Conservation (phyloP, 345 rosid genomes). For the Heritiera fomes region DNA sequence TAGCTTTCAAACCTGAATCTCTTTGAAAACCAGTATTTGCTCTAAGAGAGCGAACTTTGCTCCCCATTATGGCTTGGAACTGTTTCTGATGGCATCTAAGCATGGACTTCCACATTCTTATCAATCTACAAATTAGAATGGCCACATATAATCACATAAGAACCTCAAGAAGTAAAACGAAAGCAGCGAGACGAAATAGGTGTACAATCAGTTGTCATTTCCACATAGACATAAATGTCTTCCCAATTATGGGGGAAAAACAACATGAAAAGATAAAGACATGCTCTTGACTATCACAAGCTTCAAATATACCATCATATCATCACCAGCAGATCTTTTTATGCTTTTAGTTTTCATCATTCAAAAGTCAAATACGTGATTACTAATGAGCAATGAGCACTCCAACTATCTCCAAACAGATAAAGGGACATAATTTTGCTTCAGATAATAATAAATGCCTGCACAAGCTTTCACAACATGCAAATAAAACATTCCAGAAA, state of each 20-base stretch:
- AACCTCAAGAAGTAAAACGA: slow-evolving; percentile 7
- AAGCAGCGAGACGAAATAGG: neutral
- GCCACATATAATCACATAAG: slow-evolving; percentile 7
- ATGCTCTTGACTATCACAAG: neutral
- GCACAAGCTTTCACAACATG: neutral
- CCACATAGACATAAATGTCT: neutral
- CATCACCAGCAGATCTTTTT: neutral
- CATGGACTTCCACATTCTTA: slow-evolving; percentile 96
- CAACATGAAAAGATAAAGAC: neutral
- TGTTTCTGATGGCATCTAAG: slow-evolving; percentile 94
- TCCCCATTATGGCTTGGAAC: slow-evolving; percentile 81
- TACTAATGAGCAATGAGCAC: neutral
- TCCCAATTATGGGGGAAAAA: neutral
- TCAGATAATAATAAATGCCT: neutral
- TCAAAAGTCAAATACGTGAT: neutral
- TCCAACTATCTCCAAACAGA: neutral
- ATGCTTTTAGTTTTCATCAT: neutral
- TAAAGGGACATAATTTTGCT: neutral
- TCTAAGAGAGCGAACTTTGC: slow-evolving; percentile 62
- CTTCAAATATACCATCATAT: neutral
- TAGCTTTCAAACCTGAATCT: slow-evolving; percentile 77
- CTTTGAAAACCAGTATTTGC: slow-evolving; percentile 63
- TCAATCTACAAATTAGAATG: slow-evolving; percentile 51
- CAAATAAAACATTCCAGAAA: neutral
- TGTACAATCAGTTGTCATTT: neutral